phyloP scores from a whole-genome alignment of 768 basidiomycete genomes.

The Termitomyces sp. region DNA sequence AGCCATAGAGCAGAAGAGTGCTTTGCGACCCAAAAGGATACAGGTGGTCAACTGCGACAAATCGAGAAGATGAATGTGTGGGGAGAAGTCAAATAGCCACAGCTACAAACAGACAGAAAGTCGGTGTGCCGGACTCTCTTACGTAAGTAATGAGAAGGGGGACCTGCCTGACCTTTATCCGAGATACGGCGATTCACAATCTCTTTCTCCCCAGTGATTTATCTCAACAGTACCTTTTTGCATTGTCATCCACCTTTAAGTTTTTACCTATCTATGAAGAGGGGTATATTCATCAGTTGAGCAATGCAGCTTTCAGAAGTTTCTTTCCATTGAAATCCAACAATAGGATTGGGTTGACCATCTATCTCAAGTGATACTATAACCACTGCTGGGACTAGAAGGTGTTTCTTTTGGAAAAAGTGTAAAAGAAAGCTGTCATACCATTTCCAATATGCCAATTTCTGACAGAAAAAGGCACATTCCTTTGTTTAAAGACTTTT shows the following conservation, averaged over 20 bases:
- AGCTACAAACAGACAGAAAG: too few species aligned
- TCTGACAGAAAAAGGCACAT: too few species aligned
- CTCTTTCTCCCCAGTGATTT: slow-evolving; percentile 4
- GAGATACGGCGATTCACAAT: slow-evolving; percentile 22
- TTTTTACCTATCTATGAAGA: slow-evolving; percentile 29
- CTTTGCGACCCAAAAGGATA: background rate
- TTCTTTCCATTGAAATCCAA: slow-evolving; percentile 17
- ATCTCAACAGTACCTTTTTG: background rate
- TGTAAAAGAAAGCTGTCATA: too few species aligned
- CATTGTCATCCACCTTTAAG: slow-evolving; percentile 11
- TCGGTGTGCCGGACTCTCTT: too few species aligned
- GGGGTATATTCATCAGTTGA: slow-evolving; percentile 25
- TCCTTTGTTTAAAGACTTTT: too few species aligned
- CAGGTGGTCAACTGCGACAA: background rate
- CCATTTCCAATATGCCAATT: too few species aligned
- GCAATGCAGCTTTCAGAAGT: slow-evolving; percentile 22
- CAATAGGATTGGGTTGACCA: background rate
- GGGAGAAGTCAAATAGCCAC: background rate
- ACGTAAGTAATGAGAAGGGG: too few species aligned
- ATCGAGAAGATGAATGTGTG: background rate
- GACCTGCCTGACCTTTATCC: too few species aligned
- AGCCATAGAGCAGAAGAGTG: slow-evolving; percentile 7
- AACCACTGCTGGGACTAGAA: too few species aligned
- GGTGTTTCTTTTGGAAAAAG: too few species aligned
- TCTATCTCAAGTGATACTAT: slow-evolving; percentile 6